Evolutionary conservation across 2,329 filamentous ascomycete species (phyloP).

Genomic region (Aspergillus quadricinctus): DNA sequence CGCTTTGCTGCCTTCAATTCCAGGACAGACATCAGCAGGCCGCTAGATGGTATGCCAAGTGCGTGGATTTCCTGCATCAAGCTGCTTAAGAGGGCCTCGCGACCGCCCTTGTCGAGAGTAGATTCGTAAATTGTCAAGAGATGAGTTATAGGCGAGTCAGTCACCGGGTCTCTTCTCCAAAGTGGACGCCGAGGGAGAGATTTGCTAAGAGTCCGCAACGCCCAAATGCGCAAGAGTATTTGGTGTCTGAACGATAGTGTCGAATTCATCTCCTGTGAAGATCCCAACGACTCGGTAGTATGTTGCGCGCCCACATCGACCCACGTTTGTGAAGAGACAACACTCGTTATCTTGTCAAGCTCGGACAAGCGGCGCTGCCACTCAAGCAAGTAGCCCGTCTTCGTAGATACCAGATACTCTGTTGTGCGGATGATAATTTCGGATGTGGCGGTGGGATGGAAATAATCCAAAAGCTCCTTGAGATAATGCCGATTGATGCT

Average conservation of each 20-base stretch:
- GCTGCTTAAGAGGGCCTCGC: constrained; percentile 22
- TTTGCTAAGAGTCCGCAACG: constrained; percentile 23
- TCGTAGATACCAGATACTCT: constrained; percentile 23
- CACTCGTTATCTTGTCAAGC: constrained; percentile 14
- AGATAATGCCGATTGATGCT: constrained; percentile 12
- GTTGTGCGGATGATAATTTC: constrained; percentile 30
- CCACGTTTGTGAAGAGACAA: constrained; percentile 25
- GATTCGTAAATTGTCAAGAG: constrained; percentile 28
- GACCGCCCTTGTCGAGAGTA: constrained; percentile 7
- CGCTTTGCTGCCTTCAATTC: constrained; percentile 22
- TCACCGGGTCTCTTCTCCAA: constrained; percentile 14
- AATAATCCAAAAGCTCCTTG: constrained; percentile 17
- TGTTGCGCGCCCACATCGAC: constrained; percentile 11
- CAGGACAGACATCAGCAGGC: constrained; percentile 24
- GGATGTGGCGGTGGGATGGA: constrained; percentile 22
- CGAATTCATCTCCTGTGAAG: background rate
- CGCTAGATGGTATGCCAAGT: constrained; percentile 28
- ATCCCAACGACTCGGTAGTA: background rate
- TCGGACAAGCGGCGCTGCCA: constrained; percentile 28
- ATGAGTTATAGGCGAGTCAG: constrained; percentile 17
- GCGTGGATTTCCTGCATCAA: constrained; percentile 26
- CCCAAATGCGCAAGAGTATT: constrained; percentile 32
- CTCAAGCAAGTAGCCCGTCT: constrained; percentile 20
- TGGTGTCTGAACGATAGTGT: constrained; percentile 18
- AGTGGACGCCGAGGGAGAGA: constrained; percentile 16